Base-by-base conservation (phyloP, 805 yeast species). In the Kodamaea leandrae region DNA sequence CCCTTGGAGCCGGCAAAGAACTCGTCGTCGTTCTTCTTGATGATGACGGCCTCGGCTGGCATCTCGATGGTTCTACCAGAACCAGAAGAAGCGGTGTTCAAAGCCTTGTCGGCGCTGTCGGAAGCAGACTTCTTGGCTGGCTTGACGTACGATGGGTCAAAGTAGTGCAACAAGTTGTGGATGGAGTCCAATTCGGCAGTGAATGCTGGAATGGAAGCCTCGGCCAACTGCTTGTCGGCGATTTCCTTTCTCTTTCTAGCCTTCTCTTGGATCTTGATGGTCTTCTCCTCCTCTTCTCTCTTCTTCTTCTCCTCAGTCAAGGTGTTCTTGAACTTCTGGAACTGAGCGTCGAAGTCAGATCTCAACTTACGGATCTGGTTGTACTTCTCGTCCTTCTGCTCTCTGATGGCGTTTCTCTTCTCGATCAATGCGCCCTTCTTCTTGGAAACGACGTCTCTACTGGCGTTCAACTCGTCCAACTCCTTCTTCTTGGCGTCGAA, bases 121-220 rank as follows among this genome's bases (percentile, higher is more conserved):
- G 45, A 36, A 53, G 50, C 50, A 6, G 56, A 44, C 43, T 60
- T 58, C 39, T 60, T 58, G 40, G 64, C 67, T 38, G 84, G 80
- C 61, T 77, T 79, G 56, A 80, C 86, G 64, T 78, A 81, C 35
- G 82, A 58, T 51, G 95, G 93, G 58, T 89, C 96, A 53, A 93
- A 86, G 64, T 78, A 78, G 26, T 68, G 57, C 60, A 90, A 73
- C 59, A 89, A 73, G 41, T 76, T 69, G 63, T 89, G 86, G 55
- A 93, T 85, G 48, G 83, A 71, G 50, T 74, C 74, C 54, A 91
- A 83, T 67, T 93, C 96, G 33, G 68, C 68, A 44, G 83, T 78
- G 67, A 84, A 90, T 19, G 97, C 98, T 20, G 98, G 96, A 52
- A 67, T 66, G 19, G 85, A 78, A 35, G 89, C 89, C 48, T 80